Evolutionary conservation across 1,284 basidiomycete genomes (phyloP).

Genomic region (Malassezia yamatoensis): DNA sequence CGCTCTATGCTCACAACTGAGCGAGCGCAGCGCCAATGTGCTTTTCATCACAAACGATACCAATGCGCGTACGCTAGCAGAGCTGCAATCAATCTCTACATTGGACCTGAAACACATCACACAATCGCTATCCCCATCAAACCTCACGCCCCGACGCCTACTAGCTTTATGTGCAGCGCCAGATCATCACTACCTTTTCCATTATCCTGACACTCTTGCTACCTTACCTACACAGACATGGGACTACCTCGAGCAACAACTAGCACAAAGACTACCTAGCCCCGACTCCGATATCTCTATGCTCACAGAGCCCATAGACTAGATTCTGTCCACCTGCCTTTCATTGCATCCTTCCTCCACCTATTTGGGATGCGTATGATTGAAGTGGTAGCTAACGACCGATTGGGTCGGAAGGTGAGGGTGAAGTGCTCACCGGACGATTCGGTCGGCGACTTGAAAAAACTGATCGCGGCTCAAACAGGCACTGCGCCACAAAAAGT

Average conservation of each 20-base stretch:
- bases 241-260: neutral
- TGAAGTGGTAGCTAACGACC: conserved; percentile 91
- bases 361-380: conserved; percentile 49
- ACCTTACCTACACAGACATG: neutral
- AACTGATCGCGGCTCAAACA: conserved; percentile 88
- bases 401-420: conserved; percentile 71
- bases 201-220: neutral
- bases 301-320: neutral
- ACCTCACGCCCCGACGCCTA: neutral
- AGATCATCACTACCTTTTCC: neutral
- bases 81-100: neutral
- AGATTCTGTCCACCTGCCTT: neutral
- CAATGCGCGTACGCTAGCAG: conserved; percentile 12
- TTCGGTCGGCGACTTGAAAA: conserved; percentile 92
- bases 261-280: neutral
- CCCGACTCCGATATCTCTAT: neutral
- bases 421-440: conserved; percentile 60
- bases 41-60: conserved; percentile 13
- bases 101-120: neutral
- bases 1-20: conserved; percentile 7
- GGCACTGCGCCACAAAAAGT: conserved; percentile 62
- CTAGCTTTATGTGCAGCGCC: neutral
- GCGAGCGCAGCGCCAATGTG: neutral
- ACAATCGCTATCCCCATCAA: neutral
- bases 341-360: neutral